These are phyloP conservation scores for Hansenula sp. DNA, from an alignment of 1,139 yeast species.

Conservation along the genomic window DNA sequence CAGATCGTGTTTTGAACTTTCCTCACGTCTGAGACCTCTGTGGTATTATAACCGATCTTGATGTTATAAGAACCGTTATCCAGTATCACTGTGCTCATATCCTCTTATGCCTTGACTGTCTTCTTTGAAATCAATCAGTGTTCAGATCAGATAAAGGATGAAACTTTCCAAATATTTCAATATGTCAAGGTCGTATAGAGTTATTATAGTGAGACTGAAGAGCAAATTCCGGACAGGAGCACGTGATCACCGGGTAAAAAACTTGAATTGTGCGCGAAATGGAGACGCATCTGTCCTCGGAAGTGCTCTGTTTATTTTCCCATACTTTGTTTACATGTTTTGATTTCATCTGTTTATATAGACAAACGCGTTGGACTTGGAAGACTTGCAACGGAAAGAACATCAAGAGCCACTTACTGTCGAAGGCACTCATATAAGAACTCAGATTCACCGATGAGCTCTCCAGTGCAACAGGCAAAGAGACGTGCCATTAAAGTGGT, in stretches of 20 bases:
- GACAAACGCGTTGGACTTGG: neutral
- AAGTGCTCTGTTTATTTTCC: neutral
- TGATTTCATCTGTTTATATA: no score
- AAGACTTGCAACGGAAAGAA: neutral
- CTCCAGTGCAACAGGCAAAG: constrained; percentile 19
- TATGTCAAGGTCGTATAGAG: no score
- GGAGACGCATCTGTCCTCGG: neutral
- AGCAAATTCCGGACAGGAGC: no score
- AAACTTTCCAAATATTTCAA: no score
- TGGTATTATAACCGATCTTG: constrained; percentile 63
- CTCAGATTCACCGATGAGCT: constrained; percentile 21
- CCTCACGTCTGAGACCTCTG: constrained; percentile 34
- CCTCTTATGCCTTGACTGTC: neutral
- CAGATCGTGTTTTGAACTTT: constrained; percentile 67
- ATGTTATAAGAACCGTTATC: constrained; percentile 89
- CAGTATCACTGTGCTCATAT: constrained; percentile 38
- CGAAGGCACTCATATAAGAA: no score
- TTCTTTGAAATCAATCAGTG: no score
- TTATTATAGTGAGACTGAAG: no score
- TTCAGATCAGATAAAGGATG: no score
- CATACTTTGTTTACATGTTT: no score
- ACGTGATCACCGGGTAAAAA: no score
- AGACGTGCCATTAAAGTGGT: constrained; percentile 13
- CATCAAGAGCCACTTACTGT: no score
- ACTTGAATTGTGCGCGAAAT: no score